Percentiles rank a stretch among this genome's conserved stretches.
phyloP scores from a whole-genome alignment of 495 filamentous ascomycete genomes.

The Neurospora sublineolata region DNA sequence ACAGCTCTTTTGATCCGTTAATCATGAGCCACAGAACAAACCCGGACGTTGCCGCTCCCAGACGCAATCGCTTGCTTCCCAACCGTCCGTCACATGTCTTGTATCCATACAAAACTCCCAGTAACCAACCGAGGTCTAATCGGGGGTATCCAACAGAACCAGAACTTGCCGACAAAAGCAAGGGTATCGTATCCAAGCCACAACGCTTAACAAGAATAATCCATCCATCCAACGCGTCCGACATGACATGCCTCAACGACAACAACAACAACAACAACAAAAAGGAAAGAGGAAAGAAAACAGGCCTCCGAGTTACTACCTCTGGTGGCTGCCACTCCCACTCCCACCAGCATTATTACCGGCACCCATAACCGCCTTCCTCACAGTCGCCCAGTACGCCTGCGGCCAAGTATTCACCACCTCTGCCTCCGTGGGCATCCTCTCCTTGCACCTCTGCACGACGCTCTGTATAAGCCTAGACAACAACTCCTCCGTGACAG shows the following conservation, averaged over 20 bases:
- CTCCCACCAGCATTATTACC: not conserved
- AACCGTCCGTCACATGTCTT: not conserved
- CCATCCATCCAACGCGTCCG: not conserved
- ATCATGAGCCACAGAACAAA: not conserved
- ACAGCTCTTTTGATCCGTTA: not conserved
- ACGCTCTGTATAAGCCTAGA: constrained; percentile 66
- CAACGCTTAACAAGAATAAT: not conserved
- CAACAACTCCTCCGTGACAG: constrained; percentile 67
- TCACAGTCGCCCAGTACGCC: constrained; percentile 43
- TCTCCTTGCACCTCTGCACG: constrained; percentile 58
- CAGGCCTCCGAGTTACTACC: constrained; percentile 2
- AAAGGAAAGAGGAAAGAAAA: not conserved
- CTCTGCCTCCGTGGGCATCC: constrained; percentile 61
- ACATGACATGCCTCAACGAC: too few relatives aligned
- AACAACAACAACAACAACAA: not conserved
- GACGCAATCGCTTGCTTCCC: not conserved
- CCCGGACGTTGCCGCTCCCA: not conserved
- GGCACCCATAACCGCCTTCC: constrained; percentile 24
- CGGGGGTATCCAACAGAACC: not conserved
- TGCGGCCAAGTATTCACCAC: constrained; percentile 53
- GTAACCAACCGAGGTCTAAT: not conserved
- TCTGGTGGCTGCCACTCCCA: not conserved
- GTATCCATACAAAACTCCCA: not conserved
- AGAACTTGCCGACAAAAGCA: not conserved
- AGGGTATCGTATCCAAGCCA: not conserved